Evolutionary conservation across 2,329 filamentous ascomycete genomes (phyloP), one percentile per base, ranked within the genome.

Genomic region (Fusarium sp.): DNA sequence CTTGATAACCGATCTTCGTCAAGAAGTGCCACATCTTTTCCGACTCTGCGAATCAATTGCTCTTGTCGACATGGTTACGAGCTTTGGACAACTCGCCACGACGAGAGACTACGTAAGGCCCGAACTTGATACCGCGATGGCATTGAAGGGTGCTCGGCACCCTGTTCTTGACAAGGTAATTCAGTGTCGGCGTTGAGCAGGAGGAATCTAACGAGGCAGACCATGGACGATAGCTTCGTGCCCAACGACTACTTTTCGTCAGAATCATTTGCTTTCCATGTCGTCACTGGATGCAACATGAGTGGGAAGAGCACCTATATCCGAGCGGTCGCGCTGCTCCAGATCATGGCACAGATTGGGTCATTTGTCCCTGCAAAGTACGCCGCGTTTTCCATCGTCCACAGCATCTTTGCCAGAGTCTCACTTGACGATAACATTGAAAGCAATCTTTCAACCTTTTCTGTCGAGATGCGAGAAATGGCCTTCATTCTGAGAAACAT

Each of bases 281-380:
- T 98, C 70, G 92, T 99, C 72, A 98, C 96, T 0, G 96, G 97
- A 4, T 97, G 94, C 81, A 99, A 99, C 78, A 99, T 99, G 97
- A 97, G 95, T 76, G 97, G 95, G 1, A 99, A 98, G 81, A 97
- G 94, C 73, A 99, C 95, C 0, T 98, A 98, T 79, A 98, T 98
- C 71, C 91, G 95, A 59, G 92, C 93, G 2, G 87, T 97, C 27
- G 94, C 96, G 0, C 85, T 99, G 35, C 90, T 97, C 79, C 91
- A 93, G 52, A 91, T 99, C 67, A 98, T 99, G 95, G 95, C 95
- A 1, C 97, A 99, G 78, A 91, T 98, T 61, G 96, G 95, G 4
- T 94, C 91, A 76, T 98, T 97, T 80, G 93, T 98, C 1, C 97
- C 97, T 0, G 96, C 95, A 0, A 87, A 92, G 33, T 97, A 94